Conservation (phyloP, 306 rosid species). For the Rosa chinensis region DNA sequence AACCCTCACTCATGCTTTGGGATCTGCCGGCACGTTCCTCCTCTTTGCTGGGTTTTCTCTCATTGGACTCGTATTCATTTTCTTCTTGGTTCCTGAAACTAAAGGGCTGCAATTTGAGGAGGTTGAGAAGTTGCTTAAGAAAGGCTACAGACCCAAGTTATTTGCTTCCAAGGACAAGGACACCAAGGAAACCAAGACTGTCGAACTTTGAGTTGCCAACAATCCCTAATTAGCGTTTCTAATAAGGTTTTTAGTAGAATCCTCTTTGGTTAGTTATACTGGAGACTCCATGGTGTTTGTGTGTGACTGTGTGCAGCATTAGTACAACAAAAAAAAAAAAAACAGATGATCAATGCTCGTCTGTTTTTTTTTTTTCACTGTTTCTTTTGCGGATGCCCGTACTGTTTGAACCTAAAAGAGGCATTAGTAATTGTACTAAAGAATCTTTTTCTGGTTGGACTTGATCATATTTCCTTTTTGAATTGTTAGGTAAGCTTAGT, state of each 20-base stretch:
- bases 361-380: background rate
- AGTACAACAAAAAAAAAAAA: background rate
- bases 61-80: conserved; percentile 51
- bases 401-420: background rate
- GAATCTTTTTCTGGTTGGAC: background rate
- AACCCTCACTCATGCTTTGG: conserved; percentile 49
- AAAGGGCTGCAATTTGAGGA: conserved; percentile 64
- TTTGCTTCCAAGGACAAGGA: conserved; percentile 13
- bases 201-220: background rate
- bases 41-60: conserved; percentile 64
- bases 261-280: background rate
- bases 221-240: background rate
- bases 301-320: background rate
- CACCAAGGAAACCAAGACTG: background rate
- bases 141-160: conserved; percentile 30
- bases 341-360: background rate
- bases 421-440: background rate
- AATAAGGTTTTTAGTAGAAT: background rate
- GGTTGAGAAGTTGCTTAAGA: conserved; percentile 63
- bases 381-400: background rate
- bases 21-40: conserved; percentile 69
- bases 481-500: background rate
- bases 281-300: background rate
- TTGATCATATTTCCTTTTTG: background rate
- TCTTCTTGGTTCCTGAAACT: conserved; percentile 60